Evolutionary conservation across 192 early-diverging fungal species (phyloP).

Genomic region (Haplosporangium gracile): DNA sequence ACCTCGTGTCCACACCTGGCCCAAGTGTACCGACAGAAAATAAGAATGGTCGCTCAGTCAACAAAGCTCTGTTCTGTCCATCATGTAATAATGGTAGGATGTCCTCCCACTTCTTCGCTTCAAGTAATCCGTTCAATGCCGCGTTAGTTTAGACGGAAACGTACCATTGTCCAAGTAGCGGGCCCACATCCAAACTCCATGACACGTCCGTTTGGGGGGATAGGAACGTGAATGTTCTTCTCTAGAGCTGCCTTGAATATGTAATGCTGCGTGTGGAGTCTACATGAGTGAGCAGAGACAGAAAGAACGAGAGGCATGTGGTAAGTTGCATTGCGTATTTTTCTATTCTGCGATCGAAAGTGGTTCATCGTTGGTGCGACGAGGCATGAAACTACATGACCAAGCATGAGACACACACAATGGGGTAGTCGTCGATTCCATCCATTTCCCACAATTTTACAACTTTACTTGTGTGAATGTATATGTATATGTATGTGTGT

Average conservation of each 20-base stretch:
- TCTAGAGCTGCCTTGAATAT: constrained; percentile 39
- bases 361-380: not conserved
- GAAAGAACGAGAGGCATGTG: not conserved
- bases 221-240: constrained; percentile 38
- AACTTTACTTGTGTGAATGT: not conserved
- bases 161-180: constrained; percentile 35
- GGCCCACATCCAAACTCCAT: constrained; percentile 32
- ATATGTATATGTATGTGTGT: not conserved
- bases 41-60: not conserved
- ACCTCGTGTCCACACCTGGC: not conserved
- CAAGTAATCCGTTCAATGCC: not conserved
- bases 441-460: not conserved
- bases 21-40: not conserved
- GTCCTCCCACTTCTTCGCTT: not conserved
- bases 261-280: constrained; percentile 51
- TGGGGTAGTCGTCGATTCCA: not conserved
- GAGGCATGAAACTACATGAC: not conserved
- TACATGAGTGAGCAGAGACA: constrained; percentile 49
- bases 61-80: not conserved
- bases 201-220: constrained; percentile 25
- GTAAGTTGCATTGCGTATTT: not conserved
- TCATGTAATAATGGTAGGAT: not conserved
- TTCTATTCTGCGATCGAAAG: not conserved
- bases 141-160: constrained; percentile 3
- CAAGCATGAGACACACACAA: not conserved